Evolutionary conservation across 129 eudicot genomes (phyloP).

Genomic region (Apium graveolens): DNA sequence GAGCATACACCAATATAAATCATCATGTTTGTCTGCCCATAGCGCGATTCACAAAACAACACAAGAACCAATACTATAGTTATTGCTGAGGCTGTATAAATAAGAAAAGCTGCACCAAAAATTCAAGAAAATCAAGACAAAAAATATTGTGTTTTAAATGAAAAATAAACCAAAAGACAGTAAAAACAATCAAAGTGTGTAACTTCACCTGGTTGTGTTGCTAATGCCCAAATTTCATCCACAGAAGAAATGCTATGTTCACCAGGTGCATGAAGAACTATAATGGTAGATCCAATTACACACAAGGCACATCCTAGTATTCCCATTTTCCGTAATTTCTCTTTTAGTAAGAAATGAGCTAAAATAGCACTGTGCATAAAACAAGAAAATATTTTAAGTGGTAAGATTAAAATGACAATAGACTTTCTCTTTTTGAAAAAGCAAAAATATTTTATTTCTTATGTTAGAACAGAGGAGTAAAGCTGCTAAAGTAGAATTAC

Average conservation of each 20-base stretch:
- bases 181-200: conserved; percentile 14
- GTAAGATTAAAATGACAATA: not conserved
- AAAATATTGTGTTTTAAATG: not conserved
- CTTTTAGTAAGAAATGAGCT: conserved; percentile 76
- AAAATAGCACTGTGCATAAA: conserved; percentile 60
- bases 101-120: conserved; percentile 64
- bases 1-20: conserved; percentile 89
- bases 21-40: conserved; percentile 83
- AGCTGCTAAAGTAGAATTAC: conserved; percentile 25
- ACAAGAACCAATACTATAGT: conserved; percentile 71
- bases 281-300: conserved; percentile 70
- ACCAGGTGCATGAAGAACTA: conserved; percentile 90
- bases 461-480: not conserved
- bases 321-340: conserved; percentile 66
- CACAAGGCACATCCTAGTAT: conserved; percentile 75
- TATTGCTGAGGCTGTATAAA: conserved; percentile 74
- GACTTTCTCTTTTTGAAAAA: not conserved
- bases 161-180: not conserved
- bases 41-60: conserved; percentile 77
- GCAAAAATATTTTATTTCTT: not conserved
- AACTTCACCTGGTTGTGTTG: conserved; percentile 70
- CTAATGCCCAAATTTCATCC: conserved; percentile 81
- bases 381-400: not conserved
- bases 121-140: conserved; percentile 5
- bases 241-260: conserved; percentile 68